Base-by-base conservation (phyloP, 2,329 filamentous ascomycete species). In the Mycocentrospora acerina region DNA sequence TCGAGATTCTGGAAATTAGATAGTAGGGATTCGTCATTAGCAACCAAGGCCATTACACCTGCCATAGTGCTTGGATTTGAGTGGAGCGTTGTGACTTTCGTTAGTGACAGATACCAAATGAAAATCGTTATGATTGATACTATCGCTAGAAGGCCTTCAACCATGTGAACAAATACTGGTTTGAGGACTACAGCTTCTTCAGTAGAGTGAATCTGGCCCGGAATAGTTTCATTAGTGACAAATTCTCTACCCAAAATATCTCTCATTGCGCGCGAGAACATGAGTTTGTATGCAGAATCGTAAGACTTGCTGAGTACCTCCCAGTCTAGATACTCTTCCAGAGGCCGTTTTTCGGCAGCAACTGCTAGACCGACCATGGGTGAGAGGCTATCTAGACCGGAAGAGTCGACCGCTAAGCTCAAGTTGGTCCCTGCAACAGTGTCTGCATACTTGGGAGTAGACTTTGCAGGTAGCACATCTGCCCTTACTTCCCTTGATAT, bases 341-440 rank as follows among this genome's bases (percentile, higher is more conserved):
- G 6, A 0, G 64, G 40, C 0, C 37, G 40, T 2, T 52, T 38
- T 8, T 48, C 55, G 0, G 58, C 49, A 7, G 54, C 64, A 2
- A 74, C 35, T 0, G 69, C 66, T n/a, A 71, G 66, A 0, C 63
- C 64, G 2, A 69, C 59, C 62, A 72, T 66, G 15, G 57, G 42
- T 8, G 44, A 37, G 1, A 44, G 17, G 11, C 32, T 1, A 3
- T 11, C 35, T 1, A 7, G 31, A 4, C 38, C 36, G 1, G 13
- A n/a, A 3, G 39, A 14, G 1, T 42, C 46, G 8, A 26, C 42
- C 0, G 11, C 27, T 4, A 48, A 11, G 17, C 41, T 52, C 24
- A 62, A 2, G 5, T 51, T 45, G 0, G 42, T 51, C 2, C 25
- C 15, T 13, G 25, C 24, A 0, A 53, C 8, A 8, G 33, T n/a